Evolutionary conservation across 345 rosid genomes (phyloP), one percentile per base, ranked within the genome.

Genomic region (Camelina sativa): DNA sequence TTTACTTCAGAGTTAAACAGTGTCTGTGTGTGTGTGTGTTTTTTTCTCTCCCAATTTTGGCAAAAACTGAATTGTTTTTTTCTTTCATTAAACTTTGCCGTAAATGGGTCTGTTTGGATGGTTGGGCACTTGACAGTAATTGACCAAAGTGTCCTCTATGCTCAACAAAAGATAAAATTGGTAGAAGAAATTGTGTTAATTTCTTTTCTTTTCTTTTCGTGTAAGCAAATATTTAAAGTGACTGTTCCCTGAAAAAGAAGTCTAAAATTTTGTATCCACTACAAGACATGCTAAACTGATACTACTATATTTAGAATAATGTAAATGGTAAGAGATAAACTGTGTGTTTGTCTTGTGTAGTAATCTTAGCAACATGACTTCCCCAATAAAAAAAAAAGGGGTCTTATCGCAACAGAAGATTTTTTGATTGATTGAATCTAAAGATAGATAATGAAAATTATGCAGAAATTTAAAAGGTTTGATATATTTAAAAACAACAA

Each of bases 51-150:
- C 55, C 11, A 20, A n/a, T 22, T 59, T 78, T 41, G 68, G 72
- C 67, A 58, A 65, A 56, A 46, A 56, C 43, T 38, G 57, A 41
- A 52, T 60, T 23, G 61, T 13, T 40, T 69, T 56, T 10, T 38
- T n/a, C 51, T 56, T 17, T 34, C 52, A 65, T 72, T 72, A 43
- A 78, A 66, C 73, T 59, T 52, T 78, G 69, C 73, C 76, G 69
- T 60, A 66, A 72, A 65, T 72, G 73, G 68, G 59, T 72, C 64
- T 51, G 60, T 34, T 65, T 59, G 60, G 65, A 77, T 56, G 20
- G 80, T 77, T 72, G 65, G 65, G 74, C 69, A 78, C 52, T 72
- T 66, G 77, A 37, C 73, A 43, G 58, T 51, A 67, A 65, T 59
- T 72, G 77, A 72, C 77, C 19, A 59, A 50, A 60, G 4, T 59